These are phyloP conservation scores for Gliomastix tumulicola DNA, from an alignment of 2,329 filamentous ascomycete genomes.

Conservation along the genomic window DNA sequence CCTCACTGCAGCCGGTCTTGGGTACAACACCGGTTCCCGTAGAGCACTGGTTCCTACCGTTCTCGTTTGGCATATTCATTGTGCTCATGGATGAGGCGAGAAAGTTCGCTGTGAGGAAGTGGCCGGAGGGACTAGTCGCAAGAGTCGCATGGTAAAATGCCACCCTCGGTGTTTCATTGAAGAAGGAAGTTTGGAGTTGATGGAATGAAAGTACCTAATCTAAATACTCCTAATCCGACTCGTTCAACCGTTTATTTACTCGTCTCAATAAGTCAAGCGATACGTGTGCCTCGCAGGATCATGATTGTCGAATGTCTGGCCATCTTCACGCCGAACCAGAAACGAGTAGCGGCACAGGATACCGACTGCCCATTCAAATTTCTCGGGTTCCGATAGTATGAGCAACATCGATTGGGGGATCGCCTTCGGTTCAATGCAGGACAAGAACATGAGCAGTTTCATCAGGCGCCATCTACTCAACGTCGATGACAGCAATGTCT, in stretches of 20 bases:
- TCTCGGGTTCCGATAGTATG: neutral
- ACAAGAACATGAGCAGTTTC: neutral
- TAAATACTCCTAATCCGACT: too few relatives aligned
- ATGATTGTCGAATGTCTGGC: neutral
- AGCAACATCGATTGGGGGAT: neutral
- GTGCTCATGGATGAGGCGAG: slow-evolving; percentile 60
- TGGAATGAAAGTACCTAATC: too few relatives aligned
- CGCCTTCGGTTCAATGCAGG: neutral
- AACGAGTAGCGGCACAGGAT: neutral
- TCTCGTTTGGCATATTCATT: slow-evolving; percentile 56
- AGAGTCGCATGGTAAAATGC: slow-evolving; percentile 48
- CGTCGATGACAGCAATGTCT: neutral
- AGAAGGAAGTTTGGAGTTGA: too few relatives aligned
- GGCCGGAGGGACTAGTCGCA: slow-evolving; percentile 48
- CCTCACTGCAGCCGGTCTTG: slow-evolving; percentile 53
- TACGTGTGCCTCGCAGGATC: too few relatives aligned
- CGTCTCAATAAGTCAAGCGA: too few relatives aligned
- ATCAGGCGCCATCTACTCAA: neutral
- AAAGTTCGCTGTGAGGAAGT: slow-evolving; percentile 55
- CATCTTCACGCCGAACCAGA: neutral
- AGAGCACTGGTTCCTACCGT: slow-evolving; percentile 71
- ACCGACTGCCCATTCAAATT: neutral
- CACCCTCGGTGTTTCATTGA: too few relatives aligned
- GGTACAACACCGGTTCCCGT: slow-evolving; percentile 58
- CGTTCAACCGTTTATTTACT: too few relatives aligned